phyloP scores from a whole-genome alignment of 2,329 filamentous ascomycete genomes.

The Aspergillus carbonarius region DNA sequence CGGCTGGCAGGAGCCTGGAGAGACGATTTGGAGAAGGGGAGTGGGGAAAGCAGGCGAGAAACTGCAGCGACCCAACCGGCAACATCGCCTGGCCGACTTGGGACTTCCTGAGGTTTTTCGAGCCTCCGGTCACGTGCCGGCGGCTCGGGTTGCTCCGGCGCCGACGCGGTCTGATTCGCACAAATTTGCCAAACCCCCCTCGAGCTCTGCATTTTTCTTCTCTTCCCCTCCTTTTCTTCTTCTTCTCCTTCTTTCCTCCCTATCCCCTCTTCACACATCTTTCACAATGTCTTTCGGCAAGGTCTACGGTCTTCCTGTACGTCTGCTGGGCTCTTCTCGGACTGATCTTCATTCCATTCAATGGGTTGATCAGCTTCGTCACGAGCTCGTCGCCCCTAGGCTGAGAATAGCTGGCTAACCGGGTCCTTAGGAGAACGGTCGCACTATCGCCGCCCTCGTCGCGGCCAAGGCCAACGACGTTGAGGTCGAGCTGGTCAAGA shows the following conservation, averaged over 20 bases:
- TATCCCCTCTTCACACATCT: conserved; percentile 16
- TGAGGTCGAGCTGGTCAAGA: conserved; percentile 81
- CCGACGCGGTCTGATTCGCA: conserved; percentile 28
- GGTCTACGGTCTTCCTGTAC: conserved; percentile 84
- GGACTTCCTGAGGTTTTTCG: conserved; percentile 26
- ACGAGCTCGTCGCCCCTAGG: not conserved
- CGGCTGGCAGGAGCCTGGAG: conserved; percentile 16
- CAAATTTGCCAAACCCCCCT: conserved; percentile 23
- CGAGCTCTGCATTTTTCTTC: conserved; percentile 13
- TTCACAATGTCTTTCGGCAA: conserved; percentile 93
- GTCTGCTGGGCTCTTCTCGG: conserved; percentile 23
- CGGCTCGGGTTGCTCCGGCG: conserved; percentile 26
- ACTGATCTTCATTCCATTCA: conserved; percentile 3
- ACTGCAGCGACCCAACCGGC: not conserved
- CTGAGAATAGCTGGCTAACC: conserved; percentile 16
- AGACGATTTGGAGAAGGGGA: not conserved
- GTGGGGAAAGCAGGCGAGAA: not conserved
- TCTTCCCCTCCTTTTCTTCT: conserved; percentile 23
- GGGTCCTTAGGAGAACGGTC: conserved; percentile 73
- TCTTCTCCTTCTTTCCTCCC: conserved; percentile 19
- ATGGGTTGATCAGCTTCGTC: conserved; percentile 18
- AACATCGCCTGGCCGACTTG: conserved; percentile 7
- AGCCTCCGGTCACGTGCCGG: conserved; percentile 25
- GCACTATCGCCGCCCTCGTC: conserved; percentile 82
- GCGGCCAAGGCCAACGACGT: conserved; percentile 97